phyloP scores from a whole-genome alignment of 208 protist species.

The Acanthamoeba quina region DNA sequence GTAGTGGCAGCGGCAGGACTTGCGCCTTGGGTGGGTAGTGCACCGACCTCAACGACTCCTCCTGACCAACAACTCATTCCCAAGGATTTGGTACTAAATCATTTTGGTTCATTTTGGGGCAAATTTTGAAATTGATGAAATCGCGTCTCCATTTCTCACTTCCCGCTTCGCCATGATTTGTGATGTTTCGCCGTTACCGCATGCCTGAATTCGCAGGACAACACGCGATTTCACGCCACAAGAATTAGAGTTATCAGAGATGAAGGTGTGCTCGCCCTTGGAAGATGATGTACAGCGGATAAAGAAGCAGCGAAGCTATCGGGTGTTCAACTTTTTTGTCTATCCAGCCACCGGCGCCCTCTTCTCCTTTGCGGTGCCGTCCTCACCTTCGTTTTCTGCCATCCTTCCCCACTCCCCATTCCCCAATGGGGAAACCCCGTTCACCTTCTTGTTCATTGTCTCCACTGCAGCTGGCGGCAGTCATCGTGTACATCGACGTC shows the following conservation, averaged over 20 bases:
- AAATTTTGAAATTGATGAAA: too few relatives aligned
- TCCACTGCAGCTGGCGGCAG: neutral
- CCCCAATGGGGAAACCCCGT: too few relatives aligned
- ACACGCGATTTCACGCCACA: neutral
- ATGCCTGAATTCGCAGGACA: neutral
- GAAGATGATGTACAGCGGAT: constrained; percentile 33
- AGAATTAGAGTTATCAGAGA: neutral
- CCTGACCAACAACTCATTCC: too few relatives aligned
- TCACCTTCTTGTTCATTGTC: neutral
- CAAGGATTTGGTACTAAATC: too few relatives aligned
- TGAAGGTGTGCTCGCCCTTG: constrained; percentile 16
- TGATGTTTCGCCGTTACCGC: too few relatives aligned
- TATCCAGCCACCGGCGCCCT: neutral
- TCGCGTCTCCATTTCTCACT: too few relatives aligned
- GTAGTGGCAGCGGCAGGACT: too few relatives aligned
- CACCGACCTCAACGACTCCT: too few relatives aligned
- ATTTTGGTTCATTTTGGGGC: too few relatives aligned
- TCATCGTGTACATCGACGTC: constrained; percentile 1
- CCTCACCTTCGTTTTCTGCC: neutral
- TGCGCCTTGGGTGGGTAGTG: too few relatives aligned
- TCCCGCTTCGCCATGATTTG: too few relatives aligned
- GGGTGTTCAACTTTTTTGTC: neutral
- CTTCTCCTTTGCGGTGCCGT: neutral
- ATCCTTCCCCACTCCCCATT: neutral
- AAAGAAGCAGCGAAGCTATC: constrained; percentile 11